Conservation (phyloP, 108 stramenopile genomes). For the Nannochloropsis gaditana region DNA sequence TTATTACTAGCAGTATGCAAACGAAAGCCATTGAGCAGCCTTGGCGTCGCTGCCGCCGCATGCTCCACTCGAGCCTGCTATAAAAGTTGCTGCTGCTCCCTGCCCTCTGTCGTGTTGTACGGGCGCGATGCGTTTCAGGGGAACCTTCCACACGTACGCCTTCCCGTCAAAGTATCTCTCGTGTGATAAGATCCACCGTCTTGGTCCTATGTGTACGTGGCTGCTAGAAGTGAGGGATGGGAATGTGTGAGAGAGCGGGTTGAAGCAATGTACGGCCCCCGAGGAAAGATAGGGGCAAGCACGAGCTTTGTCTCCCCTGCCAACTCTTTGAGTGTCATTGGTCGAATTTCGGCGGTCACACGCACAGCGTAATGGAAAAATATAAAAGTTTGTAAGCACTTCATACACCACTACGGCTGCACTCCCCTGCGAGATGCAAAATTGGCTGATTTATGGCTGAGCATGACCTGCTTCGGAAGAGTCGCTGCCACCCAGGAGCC, state of each 20-base stretch:
- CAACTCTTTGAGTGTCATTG: no score
- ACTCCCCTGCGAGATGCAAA: no score
- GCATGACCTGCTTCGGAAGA: no score
- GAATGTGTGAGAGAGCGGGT: background rate
- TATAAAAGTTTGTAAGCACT: no score
- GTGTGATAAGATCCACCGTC: background rate
- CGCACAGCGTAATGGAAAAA: no score
- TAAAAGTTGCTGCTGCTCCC: background rate
- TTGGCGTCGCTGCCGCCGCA: slow-evolving; percentile 5
- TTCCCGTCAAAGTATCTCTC: background rate
- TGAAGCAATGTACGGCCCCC: slow-evolving; percentile 13
- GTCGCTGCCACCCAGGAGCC: no score
- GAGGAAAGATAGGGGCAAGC: slow-evolving; percentile 12
- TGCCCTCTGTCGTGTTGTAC: background rate
- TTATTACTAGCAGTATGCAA: background rate
- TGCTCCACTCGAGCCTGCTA: background rate
- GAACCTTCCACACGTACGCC: background rate
- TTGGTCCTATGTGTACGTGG: background rate
- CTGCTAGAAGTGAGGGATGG: background rate
- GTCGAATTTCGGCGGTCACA: no score
- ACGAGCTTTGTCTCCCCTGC: background rate
- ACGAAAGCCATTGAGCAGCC: background rate
- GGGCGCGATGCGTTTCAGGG: background rate
- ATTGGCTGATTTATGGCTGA: no score
- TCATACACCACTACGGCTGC: no score